Base-by-base conservation (phyloP, 139 green algal genomes). In the Pleodorina starrii region DNA sequence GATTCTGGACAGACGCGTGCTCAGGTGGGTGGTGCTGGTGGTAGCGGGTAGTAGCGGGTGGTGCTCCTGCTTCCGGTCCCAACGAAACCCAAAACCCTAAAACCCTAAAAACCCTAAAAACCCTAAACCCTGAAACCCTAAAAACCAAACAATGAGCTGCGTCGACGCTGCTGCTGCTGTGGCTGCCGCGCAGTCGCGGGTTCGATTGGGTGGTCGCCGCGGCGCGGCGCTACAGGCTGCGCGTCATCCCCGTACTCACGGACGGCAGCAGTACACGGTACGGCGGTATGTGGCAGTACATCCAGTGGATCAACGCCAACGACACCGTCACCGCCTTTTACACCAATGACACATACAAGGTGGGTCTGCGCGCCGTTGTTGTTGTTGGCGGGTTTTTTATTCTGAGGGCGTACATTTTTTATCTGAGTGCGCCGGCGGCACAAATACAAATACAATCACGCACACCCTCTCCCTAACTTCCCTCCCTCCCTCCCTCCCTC, bases 271-370 rank as follows among this genome's bases (percentile, higher is more conserved):
- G 88, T 51, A 66, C 32, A 4, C 76, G 84, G 17, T 69, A 80
- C 82, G 92, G 92, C 43, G 92, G 92, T 7, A 91, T 92, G 86
- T 63, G 86, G 87, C 76, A 91, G 77, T 96, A 93, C 66, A 89
- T 93, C 51, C 69, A 40, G 36, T 89, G 84, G 84, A 82, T 89
- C 23, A 89, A 82, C 35, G 36, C 84, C 3, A 4, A 29, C 36
- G 74, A 86, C 84, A 90, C 63, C n/a, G 68, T 92, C 19, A 87
- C 59, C 5, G 66, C 89, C 68, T 93, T 95, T 71, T 93, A 90
- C 77, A 74, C 51, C 32, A 85, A 89, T 63, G 90, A 93, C 86
- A 93, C 90, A 9, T 93, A 90, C 86, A 91, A 90, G 90, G 90
- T 93, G 40, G 19, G 76, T 9, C 2, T 38, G 40, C 59, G 36